Percentiles rank a stretch among this genome's conserved stretches.
phyloP scores from a whole-genome alignment of 768 basidiomycete species.

The Lactifluus rugatus region DNA sequence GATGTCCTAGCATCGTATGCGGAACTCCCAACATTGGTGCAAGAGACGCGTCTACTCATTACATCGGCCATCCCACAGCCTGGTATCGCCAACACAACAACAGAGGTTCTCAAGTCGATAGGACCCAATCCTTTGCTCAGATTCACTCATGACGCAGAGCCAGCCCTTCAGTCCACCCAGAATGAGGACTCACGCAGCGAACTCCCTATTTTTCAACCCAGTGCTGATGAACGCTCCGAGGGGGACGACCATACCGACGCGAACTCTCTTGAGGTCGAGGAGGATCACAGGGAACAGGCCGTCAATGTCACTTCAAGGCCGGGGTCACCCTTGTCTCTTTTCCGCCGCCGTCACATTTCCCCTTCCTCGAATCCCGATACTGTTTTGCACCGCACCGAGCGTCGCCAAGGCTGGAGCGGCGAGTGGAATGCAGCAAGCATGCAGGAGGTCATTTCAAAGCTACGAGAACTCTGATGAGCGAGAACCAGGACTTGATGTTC shows the following conservation, averaged over 20 bases:
- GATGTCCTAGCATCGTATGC: neutral
- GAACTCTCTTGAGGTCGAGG: neutral
- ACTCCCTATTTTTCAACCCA: neutral
- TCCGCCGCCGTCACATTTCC: neutral
- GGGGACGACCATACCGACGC: neutral
- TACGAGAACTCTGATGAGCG: conserved; percentile 15
- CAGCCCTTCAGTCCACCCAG: neutral
- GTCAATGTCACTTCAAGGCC: neutral
- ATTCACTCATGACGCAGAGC: neutral
- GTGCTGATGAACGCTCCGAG: neutral
- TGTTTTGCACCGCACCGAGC: conserved; percentile 14
- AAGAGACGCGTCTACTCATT: neutral
- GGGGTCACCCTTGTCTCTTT: neutral
- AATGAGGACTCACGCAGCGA: neutral
- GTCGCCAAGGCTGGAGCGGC: conserved; percentile 19
- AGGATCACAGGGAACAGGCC: neutral
- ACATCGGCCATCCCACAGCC: neutral
- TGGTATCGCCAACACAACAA: neutral
- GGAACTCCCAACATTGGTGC: neutral
- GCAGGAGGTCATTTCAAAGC: conserved; percentile 14
- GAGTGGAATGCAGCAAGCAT: conserved; percentile 19
- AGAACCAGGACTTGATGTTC: neutral
- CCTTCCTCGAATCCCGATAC: neutral
- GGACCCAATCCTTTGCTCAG: neutral
- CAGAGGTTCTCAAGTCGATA: neutral